A percentile compares a stretch with the other conserved stretches of the same genome.
Evolutionary conservation across 306 rosid species (phyloP).

Genomic region (Gastrolobium bilobum): DNA sequence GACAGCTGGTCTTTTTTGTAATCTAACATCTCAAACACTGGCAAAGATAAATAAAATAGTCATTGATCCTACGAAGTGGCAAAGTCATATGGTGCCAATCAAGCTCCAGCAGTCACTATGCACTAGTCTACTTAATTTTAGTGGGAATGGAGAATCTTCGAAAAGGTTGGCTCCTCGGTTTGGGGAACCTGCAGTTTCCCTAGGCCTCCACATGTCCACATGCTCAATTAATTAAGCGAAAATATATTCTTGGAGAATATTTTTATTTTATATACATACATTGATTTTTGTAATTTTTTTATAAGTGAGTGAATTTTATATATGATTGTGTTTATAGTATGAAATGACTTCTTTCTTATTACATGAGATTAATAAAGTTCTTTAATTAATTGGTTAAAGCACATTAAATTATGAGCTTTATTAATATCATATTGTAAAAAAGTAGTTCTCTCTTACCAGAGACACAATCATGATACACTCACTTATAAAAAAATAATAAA

Average conservation of each 20-base stretch:
- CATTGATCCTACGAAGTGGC: not conserved
- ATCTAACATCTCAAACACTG: not conserved
- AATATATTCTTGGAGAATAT: no score
- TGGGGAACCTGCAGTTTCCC: conserved; percentile 17
- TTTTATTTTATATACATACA: no score
- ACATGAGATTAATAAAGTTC: not conserved
- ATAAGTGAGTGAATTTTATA: no score
- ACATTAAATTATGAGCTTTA: not conserved
- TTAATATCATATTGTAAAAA: no score
- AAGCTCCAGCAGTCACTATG: not conserved
- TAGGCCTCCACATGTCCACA: not conserved
- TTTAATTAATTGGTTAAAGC: not conserved
- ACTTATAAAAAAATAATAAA: no score
- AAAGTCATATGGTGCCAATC: not conserved
- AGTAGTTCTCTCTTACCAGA: no score
- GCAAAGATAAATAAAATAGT: no score
- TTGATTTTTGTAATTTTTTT: no score
- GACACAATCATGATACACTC: no score
- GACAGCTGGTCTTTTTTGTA: not conserved
- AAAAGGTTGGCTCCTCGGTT: conserved; percentile 27
- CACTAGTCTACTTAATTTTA: not conserved
- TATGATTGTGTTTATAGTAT: no score
- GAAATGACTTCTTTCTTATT: no score
- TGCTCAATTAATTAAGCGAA: not conserved
- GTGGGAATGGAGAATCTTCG: conserved; percentile 17